A percentile compares a stretch with the other conserved stretches of the same genome.
These are phyloP conservation scores for Yamadazyma nakazawae DNA, from an alignment of 805 yeast species.

Conservation along the genomic window DNA sequence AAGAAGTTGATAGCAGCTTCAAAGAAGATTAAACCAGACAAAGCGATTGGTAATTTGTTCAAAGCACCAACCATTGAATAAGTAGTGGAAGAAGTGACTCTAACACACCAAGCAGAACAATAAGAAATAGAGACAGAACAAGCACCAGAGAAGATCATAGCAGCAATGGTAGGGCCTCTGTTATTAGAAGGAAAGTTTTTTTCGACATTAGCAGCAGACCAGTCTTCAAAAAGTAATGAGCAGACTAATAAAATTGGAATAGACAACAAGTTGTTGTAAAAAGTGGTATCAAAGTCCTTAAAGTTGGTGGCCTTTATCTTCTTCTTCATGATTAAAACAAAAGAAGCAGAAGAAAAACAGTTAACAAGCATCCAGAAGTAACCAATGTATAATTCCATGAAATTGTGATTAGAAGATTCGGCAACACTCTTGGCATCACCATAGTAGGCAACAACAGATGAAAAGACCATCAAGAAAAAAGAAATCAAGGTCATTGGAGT, in stretches of 20 bases:
- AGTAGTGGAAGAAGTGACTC: constrained; percentile 97
- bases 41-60: constrained; percentile 95
- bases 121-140: constrained; percentile 96
- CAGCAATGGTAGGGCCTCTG: constrained; percentile 64
- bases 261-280: constrained; percentile 91
- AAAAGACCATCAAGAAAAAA: constrained; percentile 86
- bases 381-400: constrained; percentile 58
- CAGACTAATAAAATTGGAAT: constrained; percentile 80
- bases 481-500: constrained; percentile 87
- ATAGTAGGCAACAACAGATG: constrained; percentile 93
- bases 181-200: constrained; percentile 74
- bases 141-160: constrained; percentile 90
- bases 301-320: constrained; percentile 96
- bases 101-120: constrained; percentile 99
- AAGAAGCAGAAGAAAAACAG: constrained; percentile 91
- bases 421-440: constrained; percentile 55
- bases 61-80: constrained; percentile 99
- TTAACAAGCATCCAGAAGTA: constrained; percentile 96
- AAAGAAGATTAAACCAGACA: constrained; percentile 90
- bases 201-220: constrained; percentile 78
- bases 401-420: constrained; percentile 29
- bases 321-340: constrained; percentile 93
- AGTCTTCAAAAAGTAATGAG: constrained; percentile 83
- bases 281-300: constrained; percentile 97
- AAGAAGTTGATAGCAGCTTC: constrained; percentile 93